Conservation (phyloP, 75 land plant genomes). For the Selaginella tamariscina region DNA sequence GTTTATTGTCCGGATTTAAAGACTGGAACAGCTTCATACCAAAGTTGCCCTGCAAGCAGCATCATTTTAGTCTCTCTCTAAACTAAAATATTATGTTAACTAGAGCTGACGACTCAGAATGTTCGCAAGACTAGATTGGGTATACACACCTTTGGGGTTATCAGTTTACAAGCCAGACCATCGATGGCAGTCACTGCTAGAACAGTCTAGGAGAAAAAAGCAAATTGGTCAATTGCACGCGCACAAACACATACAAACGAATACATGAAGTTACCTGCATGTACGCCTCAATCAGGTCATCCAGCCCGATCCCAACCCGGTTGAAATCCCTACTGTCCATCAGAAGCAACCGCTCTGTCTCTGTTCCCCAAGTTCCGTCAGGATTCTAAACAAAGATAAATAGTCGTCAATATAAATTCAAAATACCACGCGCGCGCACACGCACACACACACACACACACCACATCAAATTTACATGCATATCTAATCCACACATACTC, state of each 20-base stretch:
- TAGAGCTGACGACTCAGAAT: too few relatives aligned
- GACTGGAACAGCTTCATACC: constrained; percentile 24
- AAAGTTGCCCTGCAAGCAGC: constrained; percentile 19
- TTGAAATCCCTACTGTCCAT: constrained; percentile 33
- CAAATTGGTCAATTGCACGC: not conserved
- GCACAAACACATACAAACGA: not conserved
- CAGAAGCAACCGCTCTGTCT: constrained; percentile 21
- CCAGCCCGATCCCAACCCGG: constrained; percentile 31
- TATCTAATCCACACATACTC: too few relatives aligned
- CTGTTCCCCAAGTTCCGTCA: constrained; percentile 30
- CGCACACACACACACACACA: too few relatives aligned
- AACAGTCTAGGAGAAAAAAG: constrained; percentile 21
- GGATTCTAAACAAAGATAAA: constrained; percentile 16
- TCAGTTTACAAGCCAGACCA: constrained; percentile 26
- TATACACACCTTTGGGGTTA: constrained; percentile 29
- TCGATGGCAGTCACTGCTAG: constrained; percentile 29
- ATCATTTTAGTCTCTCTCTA: too few relatives aligned
- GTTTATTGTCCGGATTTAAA: constrained; percentile 30
- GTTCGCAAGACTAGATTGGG: too few relatives aligned
- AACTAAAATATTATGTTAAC: too few relatives aligned
- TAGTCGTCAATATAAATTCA: not conserved
- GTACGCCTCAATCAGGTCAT: constrained; percentile 34
- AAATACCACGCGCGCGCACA: too few relatives aligned
- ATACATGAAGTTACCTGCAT: constrained; percentile 23
- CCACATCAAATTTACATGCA: too few relatives aligned